Evolutionary conservation across 139 green algal genomes (phyloP).

Genomic region (Mesotaenium endlicherianum): DNA sequence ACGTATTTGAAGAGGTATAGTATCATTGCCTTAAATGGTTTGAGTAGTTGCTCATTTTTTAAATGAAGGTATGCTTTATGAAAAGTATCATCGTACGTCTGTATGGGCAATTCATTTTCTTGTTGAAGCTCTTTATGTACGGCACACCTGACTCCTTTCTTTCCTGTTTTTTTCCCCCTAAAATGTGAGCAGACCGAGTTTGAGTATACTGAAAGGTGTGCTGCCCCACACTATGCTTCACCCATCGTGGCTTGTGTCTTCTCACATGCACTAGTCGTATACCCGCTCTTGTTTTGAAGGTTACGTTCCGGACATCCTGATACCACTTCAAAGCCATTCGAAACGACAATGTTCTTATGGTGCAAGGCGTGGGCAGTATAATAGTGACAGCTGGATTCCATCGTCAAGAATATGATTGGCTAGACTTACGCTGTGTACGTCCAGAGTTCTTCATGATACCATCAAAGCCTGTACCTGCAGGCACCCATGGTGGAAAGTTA

Average conservation of each 20-base stretch:
- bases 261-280: not conserved
- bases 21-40: not conserved
- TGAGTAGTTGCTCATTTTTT: not conserved
- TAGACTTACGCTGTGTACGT: too few species aligned
- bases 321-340: not conserved
- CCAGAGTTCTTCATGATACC: too few species aligned
- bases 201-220: constrained; percentile 21
- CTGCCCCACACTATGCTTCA: not conserved
- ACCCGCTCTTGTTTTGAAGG: not conserved
- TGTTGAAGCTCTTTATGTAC: not conserved
- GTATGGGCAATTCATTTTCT: not conserved
- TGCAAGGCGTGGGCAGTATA: not conserved
- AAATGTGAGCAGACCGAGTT: not conserved
- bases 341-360: not conserved
- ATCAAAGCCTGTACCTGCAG: too few species aligned
- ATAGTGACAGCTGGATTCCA: not conserved
- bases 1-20: constrained; percentile 17
- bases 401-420: too few species aligned
- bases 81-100: not conserved
- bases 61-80: not conserved
- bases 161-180: not conserved
- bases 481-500: too few species aligned
- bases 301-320: not conserved
- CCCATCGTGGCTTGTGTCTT: not conserved
- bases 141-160: not conserved